A percentile compares a stretch with the other conserved stretches of the same genome.
These are phyloP conservation scores for Berkeleyomyces rouxiae DNA, from an alignment of 2,329 filamentous ascomycete species.

Conservation along the genomic window DNA sequence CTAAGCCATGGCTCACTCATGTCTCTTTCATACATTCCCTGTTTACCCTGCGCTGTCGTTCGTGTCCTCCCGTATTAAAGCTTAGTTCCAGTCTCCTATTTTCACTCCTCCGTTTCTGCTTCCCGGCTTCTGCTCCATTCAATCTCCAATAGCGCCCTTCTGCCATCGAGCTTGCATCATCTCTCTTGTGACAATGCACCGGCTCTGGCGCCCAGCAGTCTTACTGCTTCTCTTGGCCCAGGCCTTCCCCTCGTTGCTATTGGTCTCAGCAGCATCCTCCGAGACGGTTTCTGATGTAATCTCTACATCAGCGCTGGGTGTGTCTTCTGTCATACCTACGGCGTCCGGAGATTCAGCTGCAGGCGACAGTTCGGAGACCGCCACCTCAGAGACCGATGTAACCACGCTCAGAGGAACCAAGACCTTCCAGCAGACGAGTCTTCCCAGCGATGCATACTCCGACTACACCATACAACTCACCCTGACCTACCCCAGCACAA, in stretches of 20 bases:
- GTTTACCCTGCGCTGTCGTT: not conserved
- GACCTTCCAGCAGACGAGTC: slow-evolving; percentile 24
- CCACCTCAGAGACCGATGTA: slow-evolving; percentile 16
- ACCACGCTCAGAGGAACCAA: slow-evolving; percentile 24
- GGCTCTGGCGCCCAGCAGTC: not conserved
- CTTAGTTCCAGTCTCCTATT: not conserved
- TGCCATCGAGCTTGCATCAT: no score
- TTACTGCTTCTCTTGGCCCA: not conserved
- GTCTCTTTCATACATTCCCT: not conserved
- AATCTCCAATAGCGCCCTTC: not conserved
- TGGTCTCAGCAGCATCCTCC: not conserved
- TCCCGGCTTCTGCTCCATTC: not conserved
- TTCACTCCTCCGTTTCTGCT: not conserved
- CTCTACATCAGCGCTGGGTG: not conserved
- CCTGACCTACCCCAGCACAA: slow-evolving; percentile 14
- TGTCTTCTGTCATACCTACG: not conserved
- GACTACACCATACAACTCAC: slow-evolving; percentile 29
- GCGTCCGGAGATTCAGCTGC: not conserved
- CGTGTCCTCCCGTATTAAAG: not conserved
- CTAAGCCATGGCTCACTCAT: not conserved
- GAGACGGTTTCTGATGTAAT: not conserved
- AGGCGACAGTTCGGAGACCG: not conserved
- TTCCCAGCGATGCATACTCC: slow-evolving; percentile 30
- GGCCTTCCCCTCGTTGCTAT: not conserved
- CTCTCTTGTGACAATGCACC: not conserved